Evolutionary conservation across 306 rosid species (phyloP).

Genomic region (Medicago lupulina): DNA sequence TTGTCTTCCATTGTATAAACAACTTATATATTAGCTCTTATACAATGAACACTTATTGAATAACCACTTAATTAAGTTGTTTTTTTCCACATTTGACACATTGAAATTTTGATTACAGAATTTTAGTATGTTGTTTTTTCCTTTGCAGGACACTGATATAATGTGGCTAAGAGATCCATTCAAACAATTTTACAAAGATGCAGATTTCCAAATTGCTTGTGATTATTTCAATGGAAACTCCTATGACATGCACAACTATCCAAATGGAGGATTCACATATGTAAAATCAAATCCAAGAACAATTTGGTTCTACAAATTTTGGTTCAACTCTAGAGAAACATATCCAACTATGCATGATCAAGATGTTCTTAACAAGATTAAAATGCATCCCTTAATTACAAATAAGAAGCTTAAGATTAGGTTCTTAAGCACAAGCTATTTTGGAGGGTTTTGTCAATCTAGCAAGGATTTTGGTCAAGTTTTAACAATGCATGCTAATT

Average conservation of each 20-base stretch:
- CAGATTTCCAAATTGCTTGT: conserved; percentile 86
- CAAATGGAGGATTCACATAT: conserved; percentile 85
- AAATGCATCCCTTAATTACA: conserved; percentile 47
- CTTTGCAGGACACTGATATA: conserved; percentile 73
- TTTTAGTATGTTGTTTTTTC: not conserved
- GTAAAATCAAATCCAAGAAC: conserved; percentile 65
- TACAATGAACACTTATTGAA: no score
- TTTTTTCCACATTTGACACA: no score
- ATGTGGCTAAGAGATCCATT: conserved; percentile 94
- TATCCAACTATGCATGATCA: conserved; percentile 67
- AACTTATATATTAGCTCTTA: not conserved
- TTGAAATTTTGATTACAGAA: not conserved
- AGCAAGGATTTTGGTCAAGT: conserved; percentile 54
- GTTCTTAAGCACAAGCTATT: conserved; percentile 65
- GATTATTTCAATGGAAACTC: conserved; percentile 61
- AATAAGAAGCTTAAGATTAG: conserved; percentile 52
- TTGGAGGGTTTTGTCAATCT: conserved; percentile 80
- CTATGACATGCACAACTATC: conserved; percentile 43
- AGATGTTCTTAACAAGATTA: conserved; percentile 75
- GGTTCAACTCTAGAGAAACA: conserved; percentile 58
- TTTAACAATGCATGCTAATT: conserved; percentile 88
- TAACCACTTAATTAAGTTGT: no score
- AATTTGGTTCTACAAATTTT: conserved; percentile 67
- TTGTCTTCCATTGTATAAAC: not conserved
- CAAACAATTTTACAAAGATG: conserved; percentile 51